phyloP scores from a whole-genome alignment of 352 stramenopile species.

The Phytophthora gonapodyides region DNA sequence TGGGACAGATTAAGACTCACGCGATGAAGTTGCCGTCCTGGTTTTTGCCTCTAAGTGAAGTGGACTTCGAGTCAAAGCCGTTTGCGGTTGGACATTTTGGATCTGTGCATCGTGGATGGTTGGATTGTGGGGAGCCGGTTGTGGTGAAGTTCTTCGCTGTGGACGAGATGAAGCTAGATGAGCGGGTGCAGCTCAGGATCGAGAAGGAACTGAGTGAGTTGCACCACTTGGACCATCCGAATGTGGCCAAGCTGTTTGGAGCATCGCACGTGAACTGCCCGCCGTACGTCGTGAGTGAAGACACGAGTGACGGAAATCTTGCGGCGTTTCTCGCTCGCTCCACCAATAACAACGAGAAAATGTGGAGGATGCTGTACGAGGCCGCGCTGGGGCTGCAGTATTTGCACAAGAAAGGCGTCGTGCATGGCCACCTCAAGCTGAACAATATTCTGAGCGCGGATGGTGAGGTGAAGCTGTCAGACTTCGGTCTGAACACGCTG shows the following conservation, averaged over 20 bases:
- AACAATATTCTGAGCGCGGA: not conserved
- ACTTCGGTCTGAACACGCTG: not conserved
- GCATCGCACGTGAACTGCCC: conserved; percentile 37
- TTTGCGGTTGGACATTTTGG: conserved; percentile 26
- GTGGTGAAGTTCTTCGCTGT: conserved; percentile 37
- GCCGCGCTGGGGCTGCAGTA: not conserved
- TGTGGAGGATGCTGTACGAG: conserved; percentile 35
- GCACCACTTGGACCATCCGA: conserved; percentile 31
- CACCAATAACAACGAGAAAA: not conserved
- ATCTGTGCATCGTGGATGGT: conserved; percentile 22
- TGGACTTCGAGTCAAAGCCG: not conserved
- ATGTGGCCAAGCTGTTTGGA: conserved; percentile 37
- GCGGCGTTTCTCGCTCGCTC: conserved; percentile 14
- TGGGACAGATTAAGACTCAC: too few species aligned
- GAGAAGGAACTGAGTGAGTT: conserved; percentile 7
- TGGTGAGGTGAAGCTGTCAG: not conserved
- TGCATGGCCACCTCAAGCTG: not conserved
- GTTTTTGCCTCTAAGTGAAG: conserved; percentile 17
- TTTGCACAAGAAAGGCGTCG: not conserved
- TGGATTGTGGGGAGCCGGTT: conserved; percentile 14
- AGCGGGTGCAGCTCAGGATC: not conserved
- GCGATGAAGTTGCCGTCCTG: conserved; percentile 1
- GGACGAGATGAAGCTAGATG: conserved; percentile 5
- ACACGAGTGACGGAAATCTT: conserved; percentile 28
- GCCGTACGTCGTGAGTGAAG: conserved; percentile 35